A percentile compares a stretch with the other conserved stretches of the same genome.
These are phyloP conservation scores for Penicillium sp. DNA, from an alignment of 2,329 filamentous ascomycete species.

Conservation along the genomic window DNA sequence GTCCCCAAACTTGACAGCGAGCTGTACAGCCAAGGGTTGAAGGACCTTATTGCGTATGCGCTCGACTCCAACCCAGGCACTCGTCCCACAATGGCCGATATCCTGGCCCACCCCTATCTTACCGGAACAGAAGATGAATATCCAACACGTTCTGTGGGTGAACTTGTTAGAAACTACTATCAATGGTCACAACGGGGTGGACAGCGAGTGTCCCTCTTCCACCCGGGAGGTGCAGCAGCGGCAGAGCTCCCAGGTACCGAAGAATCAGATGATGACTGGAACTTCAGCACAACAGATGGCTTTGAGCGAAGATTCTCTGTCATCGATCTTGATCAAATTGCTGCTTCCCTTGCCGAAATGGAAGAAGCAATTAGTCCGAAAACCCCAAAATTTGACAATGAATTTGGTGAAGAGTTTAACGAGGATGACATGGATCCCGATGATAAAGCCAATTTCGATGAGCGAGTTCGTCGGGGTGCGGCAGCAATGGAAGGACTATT, in stretches of 20 bases:
- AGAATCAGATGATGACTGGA: conserved; percentile 62
- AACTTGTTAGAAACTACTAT: conserved; percentile 54
- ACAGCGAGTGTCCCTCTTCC: conserved; percentile 61
- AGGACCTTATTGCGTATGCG: conserved; percentile 49
- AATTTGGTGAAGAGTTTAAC: conserved; percentile 33
- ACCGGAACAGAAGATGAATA: conserved; percentile 46
- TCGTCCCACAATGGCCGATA: conserved; percentile 52
- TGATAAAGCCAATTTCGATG: conserved; percentile 59
- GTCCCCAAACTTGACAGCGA: conserved; percentile 49
- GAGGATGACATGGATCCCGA: conserved; percentile 44
- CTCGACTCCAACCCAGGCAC: conserved; percentile 48
- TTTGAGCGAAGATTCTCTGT: conserved; percentile 60
- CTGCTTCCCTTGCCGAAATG: conserved; percentile 51
- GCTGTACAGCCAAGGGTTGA: conserved; percentile 49
- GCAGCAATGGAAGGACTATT: conserved; percentile 62
- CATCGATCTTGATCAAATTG: conserved; percentile 50
- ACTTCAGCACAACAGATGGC: conserved; percentile 66
- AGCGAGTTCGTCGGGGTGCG: conserved; percentile 61
- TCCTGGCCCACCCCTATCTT: conserved; percentile 53
- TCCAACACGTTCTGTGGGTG: conserved; percentile 49
- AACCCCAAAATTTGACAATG: conserved; percentile 27
- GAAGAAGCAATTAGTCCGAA: conserved; percentile 46
- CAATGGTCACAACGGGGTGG: conserved; percentile 54
- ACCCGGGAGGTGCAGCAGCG: conserved; percentile 61
- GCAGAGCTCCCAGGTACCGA: conserved; percentile 55